These are phyloP conservation scores for Alternaria sp. DNA, from an alignment of 2,329 filamentous ascomycete genomes.

Conservation along the genomic window DNA sequence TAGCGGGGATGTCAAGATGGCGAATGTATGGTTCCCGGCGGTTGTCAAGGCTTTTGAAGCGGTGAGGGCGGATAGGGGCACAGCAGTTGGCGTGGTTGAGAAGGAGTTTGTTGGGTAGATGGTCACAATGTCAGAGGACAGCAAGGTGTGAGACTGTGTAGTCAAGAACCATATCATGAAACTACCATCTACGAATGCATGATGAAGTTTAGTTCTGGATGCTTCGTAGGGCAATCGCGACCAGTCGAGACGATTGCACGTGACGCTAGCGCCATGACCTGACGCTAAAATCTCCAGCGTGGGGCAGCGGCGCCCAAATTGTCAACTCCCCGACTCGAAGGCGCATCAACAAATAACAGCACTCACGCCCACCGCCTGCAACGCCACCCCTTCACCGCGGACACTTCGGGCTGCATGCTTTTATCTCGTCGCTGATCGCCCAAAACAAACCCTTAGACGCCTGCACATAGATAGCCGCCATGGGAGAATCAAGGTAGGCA, in stretches of 20 bases:
- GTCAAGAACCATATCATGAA: not conserved
- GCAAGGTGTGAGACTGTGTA: not conserved
- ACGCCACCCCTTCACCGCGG: slow-evolving; percentile 5
- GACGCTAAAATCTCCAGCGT: slow-evolving; percentile 17
- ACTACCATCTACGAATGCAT: not conserved
- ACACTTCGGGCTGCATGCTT: slow-evolving; percentile 11
- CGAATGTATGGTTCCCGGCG: slow-evolving; percentile 40
- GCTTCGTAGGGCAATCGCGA: not conserved
- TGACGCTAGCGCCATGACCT: slow-evolving; percentile 9
- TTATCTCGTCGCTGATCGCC: slow-evolving; percentile 7
- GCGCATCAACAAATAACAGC: slow-evolving; percentile 38
- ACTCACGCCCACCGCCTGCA: not conserved
- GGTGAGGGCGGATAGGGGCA: slow-evolving; percentile 23
- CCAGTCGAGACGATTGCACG: slow-evolving; percentile 1
- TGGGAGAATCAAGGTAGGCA: slow-evolving; percentile 73
- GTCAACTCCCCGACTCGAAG: slow-evolving; percentile 20
- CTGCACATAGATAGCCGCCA: slow-evolving; percentile 43
- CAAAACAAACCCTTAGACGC: not conserved
- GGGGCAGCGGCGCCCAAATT: slow-evolving; percentile 26
- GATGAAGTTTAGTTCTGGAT: not conserved
- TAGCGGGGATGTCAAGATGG: slow-evolving; percentile 52
- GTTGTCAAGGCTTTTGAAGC: slow-evolving; percentile 31
- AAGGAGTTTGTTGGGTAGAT: slow-evolving; percentile 1
- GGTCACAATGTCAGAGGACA: accelerated
- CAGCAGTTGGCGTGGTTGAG: not conserved